Evolutionary conservation across 129 eudicot species (phyloP).

Genomic region (Heracleum sosnowskyi): DNA sequence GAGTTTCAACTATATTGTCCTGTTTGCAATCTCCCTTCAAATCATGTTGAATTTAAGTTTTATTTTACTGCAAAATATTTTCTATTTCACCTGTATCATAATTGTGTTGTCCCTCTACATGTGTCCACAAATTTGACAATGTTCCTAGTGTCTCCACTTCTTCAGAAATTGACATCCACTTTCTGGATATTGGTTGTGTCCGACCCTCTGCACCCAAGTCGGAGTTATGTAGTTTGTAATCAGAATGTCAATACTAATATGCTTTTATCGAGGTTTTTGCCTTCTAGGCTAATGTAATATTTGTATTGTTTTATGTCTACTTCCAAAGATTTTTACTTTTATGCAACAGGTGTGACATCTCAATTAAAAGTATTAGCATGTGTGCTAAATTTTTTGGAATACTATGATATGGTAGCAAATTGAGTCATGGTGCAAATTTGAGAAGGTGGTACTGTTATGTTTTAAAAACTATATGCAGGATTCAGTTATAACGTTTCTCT

Average conservation of each 20-base stretch:
- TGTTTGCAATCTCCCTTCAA: not conserved
- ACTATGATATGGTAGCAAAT: not conserved
- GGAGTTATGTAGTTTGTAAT: not conserved
- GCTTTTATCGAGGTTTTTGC: not conserved
- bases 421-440: not conserved
- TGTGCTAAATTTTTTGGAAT: not conserved
- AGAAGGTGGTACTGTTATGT: not conserved
- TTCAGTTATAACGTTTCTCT: not conserved
- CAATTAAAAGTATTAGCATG: not conserved
- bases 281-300: not conserved
- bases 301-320: not conserved
- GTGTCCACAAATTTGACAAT: not conserved
- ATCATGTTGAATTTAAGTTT: not conserved
- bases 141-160: not conserved
- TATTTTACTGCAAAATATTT: too few relatives aligned
- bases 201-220: not conserved
- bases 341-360: not conserved
- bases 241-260: not conserved
- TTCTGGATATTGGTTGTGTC: not conserved
- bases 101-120: not conserved
- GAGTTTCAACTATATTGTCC: too few relatives aligned
- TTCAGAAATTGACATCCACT: not conserved
- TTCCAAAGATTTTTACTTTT: too few relatives aligned
- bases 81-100: too few relatives aligned
- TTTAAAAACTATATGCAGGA: not conserved